These are phyloP conservation scores for Apiotrichum gamsii DNA, from an alignment of 1,284 basidiomycete genomes.

Conservation along the genomic window DNA sequence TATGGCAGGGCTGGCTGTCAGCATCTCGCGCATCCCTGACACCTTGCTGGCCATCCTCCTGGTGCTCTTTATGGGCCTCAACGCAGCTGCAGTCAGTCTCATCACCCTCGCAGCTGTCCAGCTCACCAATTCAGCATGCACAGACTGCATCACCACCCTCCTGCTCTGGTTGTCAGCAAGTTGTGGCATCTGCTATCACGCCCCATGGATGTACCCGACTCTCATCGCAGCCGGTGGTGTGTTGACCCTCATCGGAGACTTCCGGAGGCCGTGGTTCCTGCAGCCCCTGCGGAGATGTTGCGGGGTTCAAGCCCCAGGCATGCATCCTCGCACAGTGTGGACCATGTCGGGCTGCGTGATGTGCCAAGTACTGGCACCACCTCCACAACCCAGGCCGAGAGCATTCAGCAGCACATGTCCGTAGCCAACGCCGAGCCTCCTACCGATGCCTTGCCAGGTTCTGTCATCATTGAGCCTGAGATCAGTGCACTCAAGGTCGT, in stretches of 20 bases:
- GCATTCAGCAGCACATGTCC: not conserved
- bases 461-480: too few relatives aligned
- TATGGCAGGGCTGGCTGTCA: constrained; percentile 54
- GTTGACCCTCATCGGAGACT: constrained; percentile 39
- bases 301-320: not conserved
- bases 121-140: constrained; percentile 52
- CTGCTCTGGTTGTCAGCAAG: constrained; percentile 52
- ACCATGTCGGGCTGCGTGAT: not conserved
- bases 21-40: constrained; percentile 51
- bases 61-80: constrained; percentile 55
- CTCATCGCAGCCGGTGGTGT: constrained; percentile 43
- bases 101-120: constrained; percentile 56
- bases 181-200: constrained; percentile 54
- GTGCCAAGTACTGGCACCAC: not conserved
- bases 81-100: constrained; percentile 56
- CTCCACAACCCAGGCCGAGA: not conserved
- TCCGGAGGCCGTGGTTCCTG: constrained; percentile 16
- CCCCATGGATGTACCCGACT: constrained; percentile 49
- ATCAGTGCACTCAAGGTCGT: constrained; percentile 32
- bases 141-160: constrained; percentile 51
- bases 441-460: not conserved
- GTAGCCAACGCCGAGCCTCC: not conserved
- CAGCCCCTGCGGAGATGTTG: not conserved
- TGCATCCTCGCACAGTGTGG: not conserved
- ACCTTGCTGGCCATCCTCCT: constrained; percentile 53